phyloP scores from a whole-genome alignment of 306 rosid species.

The Fragaria ananassa region DNA sequence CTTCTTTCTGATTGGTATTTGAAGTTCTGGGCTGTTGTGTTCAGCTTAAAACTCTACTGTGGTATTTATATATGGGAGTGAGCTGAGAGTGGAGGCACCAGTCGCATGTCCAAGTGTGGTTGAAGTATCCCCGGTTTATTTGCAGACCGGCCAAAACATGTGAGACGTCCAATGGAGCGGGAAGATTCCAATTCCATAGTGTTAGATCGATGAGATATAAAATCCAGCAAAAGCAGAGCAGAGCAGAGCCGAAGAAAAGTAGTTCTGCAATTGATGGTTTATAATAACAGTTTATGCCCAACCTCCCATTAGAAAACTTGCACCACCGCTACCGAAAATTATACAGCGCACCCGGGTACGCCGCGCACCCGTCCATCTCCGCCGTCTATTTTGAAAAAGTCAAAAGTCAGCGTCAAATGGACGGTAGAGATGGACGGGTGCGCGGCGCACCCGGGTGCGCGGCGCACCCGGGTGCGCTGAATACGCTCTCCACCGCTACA shows the following conservation, averaged over 20 bases:
- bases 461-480: no score
- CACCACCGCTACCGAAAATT: constrained; percentile 15
- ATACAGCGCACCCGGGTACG: no score
- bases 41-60: neutral
- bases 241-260: neutral
- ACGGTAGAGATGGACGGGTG: no score
- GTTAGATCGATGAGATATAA: neutral
- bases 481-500: constrained; percentile 14
- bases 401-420: no score
- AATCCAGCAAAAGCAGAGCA: constrained; percentile 1
- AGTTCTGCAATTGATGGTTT: constrained; percentile 26
- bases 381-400: no score
- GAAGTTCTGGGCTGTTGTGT: neutral
- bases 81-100: neutral
- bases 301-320: constrained; percentile 24
- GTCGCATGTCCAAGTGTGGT: constrained; percentile 1
- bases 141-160: constrained; percentile 6
- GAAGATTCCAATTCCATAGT: constrained; percentile 25
- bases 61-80: constrained; percentile 21
- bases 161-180: constrained; percentile 30
- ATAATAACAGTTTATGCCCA: constrained; percentile 30
- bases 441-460: no score
- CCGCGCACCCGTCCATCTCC: no score
- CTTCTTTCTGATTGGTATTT: neutral
- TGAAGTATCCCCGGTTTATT: constrained; percentile 7